These are phyloP conservation scores for Hypoxylon sp. DNA, from an alignment of 2,329 filamentous ascomycete species.

Conservation along the genomic window DNA sequence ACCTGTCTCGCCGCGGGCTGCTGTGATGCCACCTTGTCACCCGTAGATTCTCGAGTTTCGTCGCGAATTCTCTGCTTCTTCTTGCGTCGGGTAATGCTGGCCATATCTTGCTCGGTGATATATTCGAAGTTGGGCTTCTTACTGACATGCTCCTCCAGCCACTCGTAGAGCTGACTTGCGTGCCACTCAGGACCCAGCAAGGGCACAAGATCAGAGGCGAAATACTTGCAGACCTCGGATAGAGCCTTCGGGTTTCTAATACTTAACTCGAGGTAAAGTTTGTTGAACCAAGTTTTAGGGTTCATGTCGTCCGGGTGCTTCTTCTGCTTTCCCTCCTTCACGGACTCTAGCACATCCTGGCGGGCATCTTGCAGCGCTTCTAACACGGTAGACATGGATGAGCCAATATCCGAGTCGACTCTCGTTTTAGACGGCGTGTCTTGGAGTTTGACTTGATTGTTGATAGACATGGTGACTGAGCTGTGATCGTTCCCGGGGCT, in stretches of 20 bases:
- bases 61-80: constrained; percentile 36
- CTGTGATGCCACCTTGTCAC: constrained; percentile 29
- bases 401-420: background rate
- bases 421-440: background rate
- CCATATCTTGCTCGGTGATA: constrained; percentile 40
- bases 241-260: constrained; percentile 49
- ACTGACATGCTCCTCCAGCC: constrained; percentile 42
- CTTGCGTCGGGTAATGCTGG: constrained; percentile 37
- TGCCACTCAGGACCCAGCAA: constrained; percentile 45
- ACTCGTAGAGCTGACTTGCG: constrained; percentile 43
- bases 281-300: constrained; percentile 39
- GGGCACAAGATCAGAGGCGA: constrained; percentile 50
- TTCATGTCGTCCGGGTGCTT: constrained; percentile 44
- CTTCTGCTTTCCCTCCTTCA: constrained; percentile 40
- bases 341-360: constrained; percentile 37
- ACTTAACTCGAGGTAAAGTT: constrained; percentile 51
- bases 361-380: constrained; percentile 40
- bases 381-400: constrained; percentile 29
- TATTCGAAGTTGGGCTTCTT: constrained; percentile 38
- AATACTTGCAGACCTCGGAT: constrained; percentile 55
- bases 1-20: constrained; percentile 32
- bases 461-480: background rate
- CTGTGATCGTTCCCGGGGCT: background rate
- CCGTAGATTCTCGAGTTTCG: constrained; percentile 12
- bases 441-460: background rate